These are phyloP conservation scores for Boletus sp. DNA, from an alignment of 1,284 basidiomycete species.

Conservation along the genomic window DNA sequence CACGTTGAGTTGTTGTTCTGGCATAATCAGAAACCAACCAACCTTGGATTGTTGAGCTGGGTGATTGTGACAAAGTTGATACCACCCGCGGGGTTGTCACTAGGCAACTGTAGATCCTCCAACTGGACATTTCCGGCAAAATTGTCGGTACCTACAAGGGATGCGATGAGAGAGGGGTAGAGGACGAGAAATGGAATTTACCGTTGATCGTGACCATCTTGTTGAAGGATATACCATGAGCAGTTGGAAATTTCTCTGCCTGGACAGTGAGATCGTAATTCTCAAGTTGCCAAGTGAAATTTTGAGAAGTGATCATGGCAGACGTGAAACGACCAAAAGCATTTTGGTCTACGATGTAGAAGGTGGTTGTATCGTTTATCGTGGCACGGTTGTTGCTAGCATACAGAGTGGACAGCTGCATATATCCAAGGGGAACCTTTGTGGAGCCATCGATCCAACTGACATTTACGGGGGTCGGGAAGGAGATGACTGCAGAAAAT, in stretches of 20 bases:
- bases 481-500: constrained; percentile 57
- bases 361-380: constrained; percentile 57
- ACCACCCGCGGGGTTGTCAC: constrained; percentile 66
- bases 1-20: not conserved
- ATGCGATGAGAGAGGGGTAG: not conserved
- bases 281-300: constrained; percentile 70
- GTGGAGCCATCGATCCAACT: constrained; percentile 51
- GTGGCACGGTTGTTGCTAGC: constrained; percentile 53
- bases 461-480: constrained; percentile 53
- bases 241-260: constrained; percentile 65
- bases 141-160: constrained; percentile 56
- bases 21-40: not conserved
- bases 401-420: constrained; percentile 45
- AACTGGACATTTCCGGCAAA: constrained; percentile 61
- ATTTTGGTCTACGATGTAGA: constrained; percentile 51
- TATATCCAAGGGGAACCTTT: constrained; percentile 48
- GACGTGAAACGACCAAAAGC: constrained; percentile 59
- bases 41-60: constrained; percentile 64
- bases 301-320: constrained; percentile 62
- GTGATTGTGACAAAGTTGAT: constrained; percentile 66
- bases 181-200: constrained; percentile 13
- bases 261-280: constrained; percentile 62
- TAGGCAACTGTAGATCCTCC: constrained; percentile 68
- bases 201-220: constrained; percentile 59
- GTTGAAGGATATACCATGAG: constrained; percentile 60